phyloP scores from a whole-genome alignment of 2,329 filamentous ascomycete species.

The Coniella vitis region DNA sequence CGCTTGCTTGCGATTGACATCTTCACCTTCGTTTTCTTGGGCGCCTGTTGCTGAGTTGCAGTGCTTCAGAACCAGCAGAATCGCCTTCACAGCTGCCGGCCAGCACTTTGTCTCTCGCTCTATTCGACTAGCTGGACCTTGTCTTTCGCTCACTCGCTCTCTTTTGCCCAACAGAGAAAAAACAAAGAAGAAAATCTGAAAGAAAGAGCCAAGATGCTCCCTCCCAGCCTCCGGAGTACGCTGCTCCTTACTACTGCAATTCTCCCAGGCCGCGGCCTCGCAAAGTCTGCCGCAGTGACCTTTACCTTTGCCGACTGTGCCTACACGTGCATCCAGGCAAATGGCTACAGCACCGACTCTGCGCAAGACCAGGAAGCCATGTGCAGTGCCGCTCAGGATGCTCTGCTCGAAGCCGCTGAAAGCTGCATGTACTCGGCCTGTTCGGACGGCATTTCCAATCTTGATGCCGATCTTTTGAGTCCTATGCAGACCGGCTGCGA shows the following conservation, averaged over 20 bases:
- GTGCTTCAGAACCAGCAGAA: slow-evolving; percentile 11
- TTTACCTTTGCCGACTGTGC: slow-evolving; percentile 13
- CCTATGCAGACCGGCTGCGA: slow-evolving; percentile 14
- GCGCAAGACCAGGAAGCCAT: slow-evolving; percentile 11
- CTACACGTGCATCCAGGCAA: slow-evolving; percentile 1
- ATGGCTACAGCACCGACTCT: slow-evolving; percentile 10
- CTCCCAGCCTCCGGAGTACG: not conserved
- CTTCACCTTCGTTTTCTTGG: not conserved
- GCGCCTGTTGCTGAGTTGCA: slow-evolving; percentile 8
- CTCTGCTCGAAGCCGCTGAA: slow-evolving; percentile 4
- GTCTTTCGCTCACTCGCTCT: not conserved
- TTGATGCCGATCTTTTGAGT: slow-evolving; percentile 7
- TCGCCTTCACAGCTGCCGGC: slow-evolving; percentile 14
- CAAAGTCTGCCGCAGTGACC: slow-evolving; percentile 3
- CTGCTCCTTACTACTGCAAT: slow-evolving; percentile 5
- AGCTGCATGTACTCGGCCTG: slow-evolving; percentile 7
- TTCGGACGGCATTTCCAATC: not conserved
- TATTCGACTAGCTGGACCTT: not conserved
- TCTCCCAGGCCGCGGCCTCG: slow-evolving; percentile 2
- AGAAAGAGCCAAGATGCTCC: slow-evolving; percentile 13
- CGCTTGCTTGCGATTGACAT: not conserved
- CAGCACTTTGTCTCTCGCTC: slow-evolving; percentile 7
- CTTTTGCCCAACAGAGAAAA: not conserved
- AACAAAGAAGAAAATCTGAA: not conserved
- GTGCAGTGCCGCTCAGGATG: slow-evolving; percentile 12